Base-by-base conservation (phyloP, 208 protist genomes). In the Hexamita inflata region DNA sequence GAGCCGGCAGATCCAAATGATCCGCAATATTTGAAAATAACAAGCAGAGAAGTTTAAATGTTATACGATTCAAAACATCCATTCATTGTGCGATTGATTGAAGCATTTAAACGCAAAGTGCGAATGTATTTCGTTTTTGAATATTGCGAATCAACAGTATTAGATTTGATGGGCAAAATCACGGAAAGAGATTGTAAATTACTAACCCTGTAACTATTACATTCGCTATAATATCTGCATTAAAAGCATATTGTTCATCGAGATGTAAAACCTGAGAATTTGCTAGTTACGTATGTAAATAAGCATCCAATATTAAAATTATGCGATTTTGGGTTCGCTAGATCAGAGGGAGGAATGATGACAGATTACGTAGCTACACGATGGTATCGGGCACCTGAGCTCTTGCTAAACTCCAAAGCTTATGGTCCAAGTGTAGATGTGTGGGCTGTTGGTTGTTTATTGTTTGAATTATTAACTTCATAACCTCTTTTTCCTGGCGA, bases 271-370 rank as follows among this genome's bases (percentile, higher is more conserved):
- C 77, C 77, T 26, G 77, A 79, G n/a, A 79, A 79, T 45, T 41
- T 79, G 9, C 77, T 79, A 32, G 29, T 79, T 2, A 73, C 30
- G 13, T 24, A 35, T 13, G 41, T 79, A 15, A 13, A 65, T 42
- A 30, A 30, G 15, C 24, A 66, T 15, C 34, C 24, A 30, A 67
- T 40, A 32, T 67, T 79, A 9, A 79, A 79, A 40, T 24, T 79
- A 24, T 79, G 77, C 38, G 77, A 79, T 40, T 79, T 77, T 68
- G 74, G 61, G 19, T 74, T 77, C 30, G 74, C 61, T 19, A n/a
- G 64, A n/a, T 86, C 92, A 65, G 86, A 92, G 66, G 85, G 82
- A 67, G 84, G 86, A 0, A 84, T 89, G 0, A 40, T 73, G 0
- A 76, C 75, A 4, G 65, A 82, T 53, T 78, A 78, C 40, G 75